These are phyloP conservation scores for Geranomyces variabilis DNA, from an alignment of 192 early-diverging fungal species.

Conservation along the genomic window DNA sequence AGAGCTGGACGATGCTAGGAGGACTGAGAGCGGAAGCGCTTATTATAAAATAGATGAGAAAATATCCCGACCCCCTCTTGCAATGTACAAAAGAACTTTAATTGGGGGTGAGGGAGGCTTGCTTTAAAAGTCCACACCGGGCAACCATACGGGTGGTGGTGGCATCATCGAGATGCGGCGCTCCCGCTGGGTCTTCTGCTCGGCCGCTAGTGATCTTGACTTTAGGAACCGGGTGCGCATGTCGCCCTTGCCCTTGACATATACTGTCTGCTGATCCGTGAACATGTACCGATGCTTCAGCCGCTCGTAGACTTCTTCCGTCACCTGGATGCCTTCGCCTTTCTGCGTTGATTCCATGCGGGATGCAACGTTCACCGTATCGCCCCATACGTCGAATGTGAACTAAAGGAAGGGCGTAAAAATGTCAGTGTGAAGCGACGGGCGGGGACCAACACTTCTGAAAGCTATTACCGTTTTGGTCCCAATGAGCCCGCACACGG, in stretches of 20 bases:
- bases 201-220: not conserved
- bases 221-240: slow-evolving; percentile 42
- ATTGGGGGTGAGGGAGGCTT: too few relatives aligned
- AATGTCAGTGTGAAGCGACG: not conserved
- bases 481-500: slow-evolving; percentile 37
- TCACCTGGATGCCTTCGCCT: slow-evolving; percentile 40
- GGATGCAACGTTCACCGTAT: slow-evolving; percentile 44
- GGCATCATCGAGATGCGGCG: slow-evolving; percentile 13
- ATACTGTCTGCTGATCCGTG: slow-evolving; percentile 29
- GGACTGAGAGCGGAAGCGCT: too few relatives aligned
- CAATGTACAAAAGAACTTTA: too few relatives aligned
- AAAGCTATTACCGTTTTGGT: slow-evolving; percentile 30
- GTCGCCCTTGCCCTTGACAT: slow-evolving; percentile 45
- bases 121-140: not conserved
- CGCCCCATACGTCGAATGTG: slow-evolving; percentile 46
- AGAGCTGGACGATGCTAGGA: too few relatives aligned
- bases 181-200: not conserved
- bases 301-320: slow-evolving; percentile 29
- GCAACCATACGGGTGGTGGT: not conserved
- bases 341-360: slow-evolving; percentile 41
- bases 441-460: not conserved
- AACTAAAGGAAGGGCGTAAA: slow-evolving; percentile 27
- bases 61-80: too few relatives aligned
- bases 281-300: slow-evolving; percentile 28
- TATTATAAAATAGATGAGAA: too few relatives aligned